These are phyloP conservation scores for Mortierella sp. DNA, from an alignment of 371 early-diverging fungal genomes.

Conservation along the genomic window DNA sequence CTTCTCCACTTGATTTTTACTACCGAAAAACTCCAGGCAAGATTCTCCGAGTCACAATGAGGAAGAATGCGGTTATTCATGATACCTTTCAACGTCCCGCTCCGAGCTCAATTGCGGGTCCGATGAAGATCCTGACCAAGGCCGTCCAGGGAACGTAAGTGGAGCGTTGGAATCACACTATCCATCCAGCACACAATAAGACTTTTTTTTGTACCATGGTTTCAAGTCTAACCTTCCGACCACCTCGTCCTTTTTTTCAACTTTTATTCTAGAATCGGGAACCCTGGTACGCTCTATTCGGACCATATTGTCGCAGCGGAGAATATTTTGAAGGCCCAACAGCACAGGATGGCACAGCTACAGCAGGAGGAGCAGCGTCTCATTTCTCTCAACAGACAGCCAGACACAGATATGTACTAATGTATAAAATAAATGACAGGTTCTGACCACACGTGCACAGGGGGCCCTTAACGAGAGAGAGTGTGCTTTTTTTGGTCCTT, in stretches of 20 bases:
- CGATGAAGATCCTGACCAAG: constrained; percentile 40
- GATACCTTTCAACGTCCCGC: constrained; percentile 7
- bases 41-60: constrained; percentile 37
- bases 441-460: constrained; percentile 1
- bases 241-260: background rate
- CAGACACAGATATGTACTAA: constrained; percentile 10
- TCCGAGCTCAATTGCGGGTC: constrained; percentile 36
- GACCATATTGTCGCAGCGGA: constrained; percentile 48
- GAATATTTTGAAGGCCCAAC: constrained; percentile 40
- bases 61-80: constrained; percentile 30
- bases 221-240: background rate
- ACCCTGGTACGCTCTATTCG: constrained; percentile 38
- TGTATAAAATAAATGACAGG: background rate
- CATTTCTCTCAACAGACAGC: constrained; percentile 24
- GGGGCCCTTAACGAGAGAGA: background rate
- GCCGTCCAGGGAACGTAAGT: constrained; percentile 54
- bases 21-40: constrained; percentile 13
- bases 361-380: constrained; percentile 46
- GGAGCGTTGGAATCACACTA: background rate
- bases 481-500: background rate
- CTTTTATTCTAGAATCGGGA: constrained; percentile 21
- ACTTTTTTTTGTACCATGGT: background rate
- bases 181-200: too few relatives aligned
- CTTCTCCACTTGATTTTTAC: too few relatives aligned
- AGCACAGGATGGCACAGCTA: constrained; percentile 44